Evolutionary conservation across 139 green algal genomes (phyloP).

Genomic region (Coelastrella sp.): DNA sequence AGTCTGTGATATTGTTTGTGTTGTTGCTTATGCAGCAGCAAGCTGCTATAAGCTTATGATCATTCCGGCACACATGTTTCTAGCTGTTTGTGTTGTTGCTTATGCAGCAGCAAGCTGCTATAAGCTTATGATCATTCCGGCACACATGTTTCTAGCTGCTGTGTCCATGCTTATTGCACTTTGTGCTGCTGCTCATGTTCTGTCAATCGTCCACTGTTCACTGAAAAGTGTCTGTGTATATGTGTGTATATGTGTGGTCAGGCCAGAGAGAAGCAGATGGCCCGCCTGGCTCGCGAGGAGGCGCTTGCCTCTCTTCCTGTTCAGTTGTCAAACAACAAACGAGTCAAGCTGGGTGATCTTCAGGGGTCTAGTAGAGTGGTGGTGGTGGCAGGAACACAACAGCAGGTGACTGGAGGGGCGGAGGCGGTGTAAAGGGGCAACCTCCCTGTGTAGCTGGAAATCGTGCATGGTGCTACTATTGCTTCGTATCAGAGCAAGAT

Average conservation of each 20-base stretch:
- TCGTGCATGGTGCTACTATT: too few relatives aligned
- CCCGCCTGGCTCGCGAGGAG: constrained; percentile 79
- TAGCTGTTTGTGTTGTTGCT: background rate
- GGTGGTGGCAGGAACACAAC: constrained; percentile 69
- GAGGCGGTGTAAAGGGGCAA: too few relatives aligned
- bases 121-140: background rate
- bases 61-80: too few relatives aligned
- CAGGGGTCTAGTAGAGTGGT: constrained; percentile 70
- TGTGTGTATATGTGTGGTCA: constrained; percentile 30
- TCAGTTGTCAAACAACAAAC: constrained; percentile 76
- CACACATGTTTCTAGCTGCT: too few relatives aligned
- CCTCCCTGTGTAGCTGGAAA: background rate
- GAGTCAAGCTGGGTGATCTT: constrained; percentile 69
- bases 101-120: background rate
- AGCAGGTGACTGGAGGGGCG: constrained; percentile 64
- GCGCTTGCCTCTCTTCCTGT: constrained; percentile 68
- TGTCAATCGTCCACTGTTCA: too few relatives aligned
- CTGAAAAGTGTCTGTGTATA: too few relatives aligned
- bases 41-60: background rate
- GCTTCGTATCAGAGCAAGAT: too few relatives aligned
- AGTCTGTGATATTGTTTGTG: background rate
- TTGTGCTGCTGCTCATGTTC: background rate
- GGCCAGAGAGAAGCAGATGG: constrained; percentile 81
- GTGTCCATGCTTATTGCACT: too few relatives aligned
- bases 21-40: background rate